Base-by-base conservation (phyloP, 2,329 filamentous ascomycete genomes). In the Stemphylium beticola region DNA sequence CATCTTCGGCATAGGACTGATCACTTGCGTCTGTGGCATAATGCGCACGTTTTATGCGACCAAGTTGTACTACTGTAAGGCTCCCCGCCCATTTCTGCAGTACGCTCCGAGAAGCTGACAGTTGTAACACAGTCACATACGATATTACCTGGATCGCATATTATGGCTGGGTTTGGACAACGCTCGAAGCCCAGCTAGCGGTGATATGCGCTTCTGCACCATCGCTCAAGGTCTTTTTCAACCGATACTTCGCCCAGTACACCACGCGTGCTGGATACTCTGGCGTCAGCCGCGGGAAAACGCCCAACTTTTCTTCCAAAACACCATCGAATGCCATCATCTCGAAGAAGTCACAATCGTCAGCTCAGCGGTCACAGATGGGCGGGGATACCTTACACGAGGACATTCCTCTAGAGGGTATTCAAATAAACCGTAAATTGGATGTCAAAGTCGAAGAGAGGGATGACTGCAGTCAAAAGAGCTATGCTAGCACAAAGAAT, bases 191-290 rank as follows among this genome's bases (percentile, higher is more conserved):
- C 4, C 68, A 76, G 37, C 64, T 80, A 1, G 77, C 69, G 12
- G 71, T 79, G 11, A 73, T 79, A 34, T 79, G 77, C 51, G 75
- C 77, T 3, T 76, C 73, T 1, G 76, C 75, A 0, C 78, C 78
- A 1, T 76, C 78, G 1, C 66, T 81, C 20, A 77, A 79, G 26
- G 70, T 76, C 15, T 76, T 79, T 58, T 77, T 79, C 68, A 66
- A 68, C n/a, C 72, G 69, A 15, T 79, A 78, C 61, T 69, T 78
- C 45, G 66, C 60, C 38, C 46, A 61, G 8, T 55, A 55, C 3
- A 53, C 53, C 6, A 49, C 52, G 9, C 57, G 56, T 10, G 53
- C 42, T 11, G 60, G 51, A 12, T 59, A 61, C 18, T 53, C 56
- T 5, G 54, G 32, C 1, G 41, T 39, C 4, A 62, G 41, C 37